These are phyloP conservation scores for Apiotrichum siamense DNA, from an alignment of 1,284 basidiomycete genomes.

Conservation along the genomic window DNA sequence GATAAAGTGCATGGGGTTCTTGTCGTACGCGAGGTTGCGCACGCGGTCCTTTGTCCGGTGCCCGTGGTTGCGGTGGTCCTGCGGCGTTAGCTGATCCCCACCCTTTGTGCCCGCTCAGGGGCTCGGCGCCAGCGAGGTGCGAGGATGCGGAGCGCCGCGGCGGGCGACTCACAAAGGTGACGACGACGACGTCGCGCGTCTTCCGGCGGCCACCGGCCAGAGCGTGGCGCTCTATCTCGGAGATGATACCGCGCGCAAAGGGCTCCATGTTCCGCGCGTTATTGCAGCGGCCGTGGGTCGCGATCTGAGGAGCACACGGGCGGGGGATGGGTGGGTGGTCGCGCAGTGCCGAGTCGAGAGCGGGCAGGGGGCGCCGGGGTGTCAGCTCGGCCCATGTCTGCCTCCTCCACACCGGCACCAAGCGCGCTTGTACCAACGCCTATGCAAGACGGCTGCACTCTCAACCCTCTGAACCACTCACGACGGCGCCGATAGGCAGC, in stretches of 20 bases:
- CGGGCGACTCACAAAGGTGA: constrained; percentile 39
- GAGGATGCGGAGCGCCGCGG: too few relatives aligned
- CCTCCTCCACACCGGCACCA: not conserved
- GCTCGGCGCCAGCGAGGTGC: too few relatives aligned
- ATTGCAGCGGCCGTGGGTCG: constrained; percentile 38
- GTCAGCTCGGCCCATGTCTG: too few relatives aligned
- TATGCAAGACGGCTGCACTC: too few relatives aligned
- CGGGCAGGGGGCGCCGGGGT: not conserved
- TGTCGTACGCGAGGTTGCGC: constrained; percentile 58
- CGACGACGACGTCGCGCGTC: constrained; percentile 38
- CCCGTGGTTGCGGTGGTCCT: constrained; percentile 79
- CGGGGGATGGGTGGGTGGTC: not conserved
- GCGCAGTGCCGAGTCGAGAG: not conserved
- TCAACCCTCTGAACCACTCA: too few relatives aligned
- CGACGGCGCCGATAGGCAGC: constrained; percentile 31
- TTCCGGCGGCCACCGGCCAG: constrained; percentile 8
- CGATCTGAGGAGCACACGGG: constrained; percentile 23
- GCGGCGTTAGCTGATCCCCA: too few relatives aligned
- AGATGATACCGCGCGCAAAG: constrained; percentile 34
- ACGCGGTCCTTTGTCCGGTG: constrained; percentile 52
- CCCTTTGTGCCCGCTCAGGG: not conserved
- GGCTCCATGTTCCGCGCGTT: constrained; percentile 30
- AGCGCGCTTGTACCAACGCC: too few relatives aligned
- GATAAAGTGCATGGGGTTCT: constrained; percentile 59
- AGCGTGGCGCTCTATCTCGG: constrained; percentile 17